Evolutionary conservation across 371 early-diverging fungal species (phyloP), one percentile per base, ranked within the genome.

Genomic region (Apophysomyces sp.): DNA sequence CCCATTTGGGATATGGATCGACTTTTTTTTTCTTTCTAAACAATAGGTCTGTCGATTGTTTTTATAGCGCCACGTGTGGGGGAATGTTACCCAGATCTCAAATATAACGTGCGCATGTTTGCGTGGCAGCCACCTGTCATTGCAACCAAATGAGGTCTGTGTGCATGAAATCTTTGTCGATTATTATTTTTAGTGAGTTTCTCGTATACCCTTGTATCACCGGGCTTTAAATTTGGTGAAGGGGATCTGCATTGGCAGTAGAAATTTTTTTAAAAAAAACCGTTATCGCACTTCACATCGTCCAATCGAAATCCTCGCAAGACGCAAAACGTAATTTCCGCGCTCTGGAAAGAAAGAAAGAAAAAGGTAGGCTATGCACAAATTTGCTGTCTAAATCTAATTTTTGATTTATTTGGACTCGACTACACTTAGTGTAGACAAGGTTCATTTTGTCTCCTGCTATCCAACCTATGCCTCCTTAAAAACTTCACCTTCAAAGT

Each of bases 101-200:
- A 44, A 7, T 11, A 44, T 21, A 44, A 44, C 49, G 49, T 44
- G 49, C 6, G 6, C 21, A 44, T 9, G n/a, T 44, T 44, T 44
- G 49, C 49, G 49, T 44, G 49, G 49, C 49, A 44, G 49, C 49
- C 49, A 44, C 49, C 49, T 44, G 49, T 44, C 24, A 44, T 44
- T 4, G 9, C 49, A 44, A 44, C 49, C 49, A 44, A 18, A 44
- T 44, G 49, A 44, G 49, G 49, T 44, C 49, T 44, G 21, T 44
- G 49, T 44, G 49, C 49, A 44, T 44, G 49, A 44, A 44, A 21
- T 44, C 21, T 21, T 11, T 8, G 34, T 34, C 34, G 34, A 34
- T 34, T 21, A 18, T 44, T 44, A 44, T 44, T 44, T 44, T 44
- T 44, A 44, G 49, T 21, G 49, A 44, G 21, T 21, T 21, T 44